These are phyloP conservation scores for Chimonanthus praecox DNA, from an alignment of 164 flowering plant species.

Conservation along the genomic window DNA sequence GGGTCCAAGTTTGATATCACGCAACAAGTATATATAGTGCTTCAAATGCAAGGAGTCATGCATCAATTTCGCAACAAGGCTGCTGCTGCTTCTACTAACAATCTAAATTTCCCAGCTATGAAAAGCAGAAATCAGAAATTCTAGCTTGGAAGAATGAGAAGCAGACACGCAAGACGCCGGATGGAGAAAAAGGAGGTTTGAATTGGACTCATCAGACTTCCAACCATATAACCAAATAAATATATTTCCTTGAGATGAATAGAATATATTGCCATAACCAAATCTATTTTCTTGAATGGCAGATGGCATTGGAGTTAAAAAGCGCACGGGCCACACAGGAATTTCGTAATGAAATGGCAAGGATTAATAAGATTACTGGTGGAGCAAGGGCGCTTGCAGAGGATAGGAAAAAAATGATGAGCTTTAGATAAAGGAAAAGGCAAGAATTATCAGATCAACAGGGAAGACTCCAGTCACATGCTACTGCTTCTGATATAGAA, in stretches of 20 bases:
- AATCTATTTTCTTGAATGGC: constrained; percentile 9
- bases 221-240: not conserved
- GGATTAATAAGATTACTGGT: constrained; percentile 49
- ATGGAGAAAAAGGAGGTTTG: constrained; percentile 56
- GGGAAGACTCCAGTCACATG: constrained; percentile 36
- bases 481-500: constrained; percentile 44
- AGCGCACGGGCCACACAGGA: constrained; percentile 29
- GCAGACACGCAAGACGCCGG: constrained; percentile 39
- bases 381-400: constrained; percentile 55
- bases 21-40: not conserved
- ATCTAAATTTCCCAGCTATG: constrained; percentile 44
- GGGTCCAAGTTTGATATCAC: not conserved
- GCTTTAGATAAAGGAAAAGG: constrained; percentile 42
- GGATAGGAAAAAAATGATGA: constrained; percentile 52
- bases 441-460: constrained; percentile 43
- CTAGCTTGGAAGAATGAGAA: constrained; percentile 63
- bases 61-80: not conserved
- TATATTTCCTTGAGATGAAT: not conserved
- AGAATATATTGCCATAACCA: not conserved
- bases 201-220: not conserved
- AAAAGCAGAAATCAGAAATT: constrained; percentile 37
- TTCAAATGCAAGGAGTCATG: not conserved
- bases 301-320: constrained; percentile 47
- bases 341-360: constrained; percentile 39
- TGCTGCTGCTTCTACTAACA: constrained; percentile 3